phyloP scores from a whole-genome alignment of 345 rosid genomes.

The Zanthoxylum bungeanum region DNA sequence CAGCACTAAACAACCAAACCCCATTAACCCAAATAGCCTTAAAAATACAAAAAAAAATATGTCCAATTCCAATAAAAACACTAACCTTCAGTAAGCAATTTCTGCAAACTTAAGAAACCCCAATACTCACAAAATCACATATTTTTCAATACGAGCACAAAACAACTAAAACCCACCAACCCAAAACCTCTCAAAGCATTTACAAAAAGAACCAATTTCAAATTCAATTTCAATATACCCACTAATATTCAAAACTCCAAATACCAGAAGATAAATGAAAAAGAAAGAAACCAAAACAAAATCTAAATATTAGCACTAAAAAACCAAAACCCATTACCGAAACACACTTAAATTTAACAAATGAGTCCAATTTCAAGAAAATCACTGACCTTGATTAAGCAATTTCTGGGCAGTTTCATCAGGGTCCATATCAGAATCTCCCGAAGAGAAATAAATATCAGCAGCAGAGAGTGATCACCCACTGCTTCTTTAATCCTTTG shows the following conservation, averaged over 20 bases:
- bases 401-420: slow-evolving; percentile 71
- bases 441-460: slow-evolving; percentile 61
- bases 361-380: no score
- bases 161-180: not conserved
- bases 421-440: slow-evolving; percentile 81
- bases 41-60: no score
- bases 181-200: not conserved
- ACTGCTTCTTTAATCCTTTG: slow-evolving; percentile 73
- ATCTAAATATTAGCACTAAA: not conserved
- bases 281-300: no score
- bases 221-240: not conserved
- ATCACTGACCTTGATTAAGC: slow-evolving; percentile 63
- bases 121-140: not conserved
- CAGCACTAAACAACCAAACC: not conserved
- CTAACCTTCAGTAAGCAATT: not conserved
- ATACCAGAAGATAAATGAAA: not conserved
- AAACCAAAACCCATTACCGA: not conserved
- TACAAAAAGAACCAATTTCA: not conserved
- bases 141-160: not conserved
- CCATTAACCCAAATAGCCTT: not conserved
- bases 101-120: not conserved
- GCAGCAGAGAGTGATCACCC: slow-evolving; percentile 70
- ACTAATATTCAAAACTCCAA: not conserved
- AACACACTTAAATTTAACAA: not conserved
- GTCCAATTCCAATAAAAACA: no score